phyloP scores from a whole-genome alignment of 2,329 filamentous ascomycete species.

The Diaporthe caulivora region DNA sequence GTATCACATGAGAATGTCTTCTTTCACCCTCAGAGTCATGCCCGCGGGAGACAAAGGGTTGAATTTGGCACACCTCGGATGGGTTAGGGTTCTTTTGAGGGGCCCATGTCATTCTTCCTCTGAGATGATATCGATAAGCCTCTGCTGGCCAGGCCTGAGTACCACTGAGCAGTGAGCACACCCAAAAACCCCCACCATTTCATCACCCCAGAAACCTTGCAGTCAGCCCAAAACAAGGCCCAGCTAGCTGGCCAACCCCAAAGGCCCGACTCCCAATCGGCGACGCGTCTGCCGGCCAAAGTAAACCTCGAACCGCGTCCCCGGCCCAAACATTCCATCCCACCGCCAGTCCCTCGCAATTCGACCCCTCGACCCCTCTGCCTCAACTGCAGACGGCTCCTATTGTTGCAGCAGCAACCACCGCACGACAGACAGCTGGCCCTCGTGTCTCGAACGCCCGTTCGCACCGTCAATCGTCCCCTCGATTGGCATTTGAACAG shows the following conservation, averaged over 20 bases:
- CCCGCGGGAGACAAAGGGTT: background rate
- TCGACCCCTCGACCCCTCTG: background rate
- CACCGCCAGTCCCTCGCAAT: background rate
- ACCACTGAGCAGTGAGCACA: constrained; percentile 1
- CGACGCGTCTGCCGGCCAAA: constrained; percentile 31
- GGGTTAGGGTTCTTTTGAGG: constrained; percentile 13
- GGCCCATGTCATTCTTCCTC: no score
- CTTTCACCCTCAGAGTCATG: background rate
- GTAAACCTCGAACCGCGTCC: constrained; percentile 33
- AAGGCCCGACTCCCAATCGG: background rate
- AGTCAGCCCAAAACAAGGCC: constrained; percentile 23
- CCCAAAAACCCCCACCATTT: constrained; percentile 5
- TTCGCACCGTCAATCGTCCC: constrained; percentile 17
- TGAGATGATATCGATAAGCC: background rate
- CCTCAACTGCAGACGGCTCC: constrained; percentile 4
- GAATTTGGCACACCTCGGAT: background rate
- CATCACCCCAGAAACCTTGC: constrained; percentile 32
- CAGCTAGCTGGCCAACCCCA: background rate
- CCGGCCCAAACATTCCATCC: constrained; percentile 29
- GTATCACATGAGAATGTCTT: background rate
- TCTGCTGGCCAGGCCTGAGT: background rate
- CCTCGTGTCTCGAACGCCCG: constrained; percentile 22
- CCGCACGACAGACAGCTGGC: background rate
- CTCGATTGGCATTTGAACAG: constrained; percentile 30
- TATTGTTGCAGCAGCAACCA: constrained; percentile 27